phyloP scores from a whole-genome alignment of 2,329 filamentous ascomycete species.

The Colletotrichum plurivorum region DNA sequence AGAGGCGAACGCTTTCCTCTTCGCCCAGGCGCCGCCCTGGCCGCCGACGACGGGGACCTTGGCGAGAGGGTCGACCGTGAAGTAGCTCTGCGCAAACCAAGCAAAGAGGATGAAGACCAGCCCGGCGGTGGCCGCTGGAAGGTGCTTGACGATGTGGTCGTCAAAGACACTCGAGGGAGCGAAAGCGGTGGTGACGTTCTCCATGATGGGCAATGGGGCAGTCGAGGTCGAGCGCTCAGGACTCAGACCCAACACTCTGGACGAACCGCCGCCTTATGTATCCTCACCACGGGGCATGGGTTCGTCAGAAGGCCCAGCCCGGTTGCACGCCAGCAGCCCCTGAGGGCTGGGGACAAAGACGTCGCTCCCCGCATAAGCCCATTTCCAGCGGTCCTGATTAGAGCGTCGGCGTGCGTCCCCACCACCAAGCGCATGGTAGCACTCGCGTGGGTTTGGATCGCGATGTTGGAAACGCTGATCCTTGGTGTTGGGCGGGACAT shows the following conservation, averaged over 20 bases:
- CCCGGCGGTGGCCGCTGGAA: constrained; percentile 24
- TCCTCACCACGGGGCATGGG: neutral
- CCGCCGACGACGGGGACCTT: constrained; percentile 18
- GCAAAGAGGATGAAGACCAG: constrained; percentile 22
- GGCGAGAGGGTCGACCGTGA: constrained; percentile 30
- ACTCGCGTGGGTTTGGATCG: constrained; percentile 9
- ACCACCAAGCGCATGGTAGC: constrained; percentile 2
- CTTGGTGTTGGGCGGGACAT: constrained; percentile 23
- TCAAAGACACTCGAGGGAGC: constrained; percentile 13
- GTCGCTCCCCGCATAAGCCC: constrained; percentile 21
- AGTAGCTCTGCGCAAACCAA: constrained; percentile 26
- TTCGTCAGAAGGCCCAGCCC: neutral
- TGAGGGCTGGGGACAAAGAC: neutral
- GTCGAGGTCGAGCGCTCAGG: too few species aligned
- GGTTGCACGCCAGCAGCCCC: constrained; percentile 11
- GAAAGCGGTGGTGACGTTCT: constrained; percentile 16
- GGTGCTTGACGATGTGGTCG: constrained; percentile 7
- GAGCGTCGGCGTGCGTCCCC: neutral
- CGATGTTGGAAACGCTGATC: constrained; percentile 22
- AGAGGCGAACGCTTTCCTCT: constrained; percentile 5
- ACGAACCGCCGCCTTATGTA: constrained; percentile 24
- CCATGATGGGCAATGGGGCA: constrained; percentile 8
- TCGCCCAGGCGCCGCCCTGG: constrained; percentile 8
- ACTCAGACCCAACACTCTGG: neutral
- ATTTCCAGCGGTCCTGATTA: constrained; percentile 12